Evolutionary conservation across 352 stramenopile species (phyloP).

Genomic region (Globisporangium lucens): DNA sequence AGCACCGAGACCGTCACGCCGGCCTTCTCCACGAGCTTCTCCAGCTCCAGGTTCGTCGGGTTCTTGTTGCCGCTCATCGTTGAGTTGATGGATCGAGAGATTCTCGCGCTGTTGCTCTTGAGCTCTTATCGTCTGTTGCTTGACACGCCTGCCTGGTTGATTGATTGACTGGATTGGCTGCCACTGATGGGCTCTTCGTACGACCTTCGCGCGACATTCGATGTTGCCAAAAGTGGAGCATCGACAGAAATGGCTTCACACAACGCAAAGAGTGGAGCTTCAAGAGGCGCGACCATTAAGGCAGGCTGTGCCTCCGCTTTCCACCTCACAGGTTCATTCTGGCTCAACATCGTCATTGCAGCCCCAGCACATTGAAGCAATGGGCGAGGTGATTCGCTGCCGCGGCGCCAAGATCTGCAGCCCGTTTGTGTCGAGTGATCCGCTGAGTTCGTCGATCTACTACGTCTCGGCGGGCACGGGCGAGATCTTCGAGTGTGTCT

Average conservation of each 20-base stretch:
- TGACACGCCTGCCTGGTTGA: neutral
- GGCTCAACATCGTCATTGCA: neutral
- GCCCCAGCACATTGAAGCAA: slow-evolving; percentile 1
- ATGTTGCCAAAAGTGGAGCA: neutral
- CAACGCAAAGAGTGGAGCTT: neutral
- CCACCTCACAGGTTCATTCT: too few relatives aligned
- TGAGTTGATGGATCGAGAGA: neutral
- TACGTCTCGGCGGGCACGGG: slow-evolving; percentile 74
- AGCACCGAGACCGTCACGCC: slow-evolving; percentile 66
- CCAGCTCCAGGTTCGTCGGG: slow-evolving; percentile 68
- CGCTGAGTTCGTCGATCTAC: slow-evolving; percentile 32
- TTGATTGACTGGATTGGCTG: slow-evolving; percentile 6
- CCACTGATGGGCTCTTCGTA: neutral
- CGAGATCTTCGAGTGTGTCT: slow-evolving; percentile 56
- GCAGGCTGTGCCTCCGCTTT: neutral
- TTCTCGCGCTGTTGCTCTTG: too few relatives aligned
- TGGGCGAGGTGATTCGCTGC: slow-evolving; percentile 46
- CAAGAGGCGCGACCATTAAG: slow-evolving; percentile 5
- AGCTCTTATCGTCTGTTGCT: neutral
- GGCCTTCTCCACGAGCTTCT: slow-evolving; percentile 74
- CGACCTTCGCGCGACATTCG: slow-evolving; percentile 27
- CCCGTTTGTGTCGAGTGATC: slow-evolving; percentile 44
- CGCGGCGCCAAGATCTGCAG: slow-evolving; percentile 72
- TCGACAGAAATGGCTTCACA: slow-evolving; percentile 7
- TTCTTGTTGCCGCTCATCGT: slow-evolving; percentile 46